Conservation (phyloP, 2,329 filamentous ascomycete genomes). For the Aspergillus sp. region DNA sequence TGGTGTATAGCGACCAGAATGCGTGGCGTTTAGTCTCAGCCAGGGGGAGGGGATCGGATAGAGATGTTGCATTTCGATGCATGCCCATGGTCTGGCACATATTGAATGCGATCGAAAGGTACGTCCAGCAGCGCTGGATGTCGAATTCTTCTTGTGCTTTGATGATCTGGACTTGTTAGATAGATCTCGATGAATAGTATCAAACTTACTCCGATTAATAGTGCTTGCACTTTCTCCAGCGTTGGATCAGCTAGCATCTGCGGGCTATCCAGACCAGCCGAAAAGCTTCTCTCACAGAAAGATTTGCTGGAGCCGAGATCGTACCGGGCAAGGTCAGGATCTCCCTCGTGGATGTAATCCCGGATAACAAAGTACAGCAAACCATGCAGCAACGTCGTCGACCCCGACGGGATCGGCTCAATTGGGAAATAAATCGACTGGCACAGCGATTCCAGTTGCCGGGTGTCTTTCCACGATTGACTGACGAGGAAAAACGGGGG, state of each 20-base stretch:
- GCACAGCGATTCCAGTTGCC: slow-evolving; percentile 21
- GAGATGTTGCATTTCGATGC: slow-evolving; percentile 19
- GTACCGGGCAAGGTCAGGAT: slow-evolving; percentile 17
- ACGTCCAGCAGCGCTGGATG: slow-evolving; percentile 26
- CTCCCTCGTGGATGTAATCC: slow-evolving; percentile 24
- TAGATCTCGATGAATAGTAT: background rate
- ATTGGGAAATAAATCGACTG: slow-evolving; percentile 26
- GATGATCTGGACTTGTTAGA: slow-evolving; percentile 16
- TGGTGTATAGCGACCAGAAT: slow-evolving; percentile 28
- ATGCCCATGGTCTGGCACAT: slow-evolving; percentile 25
- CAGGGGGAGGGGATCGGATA: slow-evolving; percentile 12
- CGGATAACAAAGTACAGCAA: slow-evolving; percentile 27
- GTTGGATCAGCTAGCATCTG: slow-evolving; percentile 23
- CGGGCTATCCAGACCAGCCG: slow-evolving; percentile 15
- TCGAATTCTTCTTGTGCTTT: slow-evolving; percentile 29
- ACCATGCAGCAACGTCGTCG: slow-evolving; percentile 23
- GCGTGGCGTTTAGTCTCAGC: slow-evolving; percentile 24
- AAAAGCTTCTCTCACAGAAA: slow-evolving; percentile 20
- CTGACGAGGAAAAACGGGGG: slow-evolving; percentile 28
- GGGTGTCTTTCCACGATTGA: slow-evolving; percentile 25
- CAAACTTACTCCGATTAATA: slow-evolving; percentile 21
- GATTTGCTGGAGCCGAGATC: slow-evolving; percentile 14
- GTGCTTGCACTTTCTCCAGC: slow-evolving; percentile 24
- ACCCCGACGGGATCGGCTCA: slow-evolving; percentile 20
- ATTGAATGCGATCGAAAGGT: slow-evolving; percentile 25